phyloP scores from a whole-genome alignment of 768 basidiomycete genomes.

The Mycena crocata region DNA sequence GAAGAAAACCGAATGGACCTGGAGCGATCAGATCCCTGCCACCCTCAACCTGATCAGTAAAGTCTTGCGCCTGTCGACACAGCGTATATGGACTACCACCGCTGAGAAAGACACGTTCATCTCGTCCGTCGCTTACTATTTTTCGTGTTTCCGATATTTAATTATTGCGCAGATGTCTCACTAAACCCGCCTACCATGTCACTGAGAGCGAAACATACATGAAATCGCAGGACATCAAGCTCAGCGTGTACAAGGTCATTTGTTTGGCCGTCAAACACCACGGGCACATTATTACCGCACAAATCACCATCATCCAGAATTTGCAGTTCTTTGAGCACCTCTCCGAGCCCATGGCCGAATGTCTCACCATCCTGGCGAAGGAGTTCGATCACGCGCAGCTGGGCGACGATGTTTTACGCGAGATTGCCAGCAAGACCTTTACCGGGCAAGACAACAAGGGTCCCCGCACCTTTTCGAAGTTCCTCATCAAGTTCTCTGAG shows the following conservation, averaged over 20 bases:
- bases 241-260: conserved; percentile 87
- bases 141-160: conserved; percentile 8
- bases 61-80: conserved; percentile 71
- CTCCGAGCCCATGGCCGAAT: conserved; percentile 94
- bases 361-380: conserved; percentile 79
- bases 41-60: conserved; percentile 79
- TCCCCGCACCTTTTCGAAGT: conserved; percentile 85
- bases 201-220: conserved; percentile 90
- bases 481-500: conserved; percentile 86
- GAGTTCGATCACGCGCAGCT: conserved; percentile 92
- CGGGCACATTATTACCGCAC: conserved; percentile 83
- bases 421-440: conserved; percentile 85
- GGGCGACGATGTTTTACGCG: conserved; percentile 91
- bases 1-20: conserved; percentile 72
- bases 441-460: conserved; percentile 87
- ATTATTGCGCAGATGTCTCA: conserved; percentile 74
- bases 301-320: conserved; percentile 91
- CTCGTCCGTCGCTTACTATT: conserved; percentile 60
- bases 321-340: conserved; percentile 96
- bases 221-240: conserved; percentile 78
- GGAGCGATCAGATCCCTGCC: conserved; percentile 80
- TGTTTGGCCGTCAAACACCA: conserved; percentile 94
- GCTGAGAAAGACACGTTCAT: conserved; percentile 90
- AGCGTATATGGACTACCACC: conserved; percentile 91
- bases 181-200: conserved; percentile 88